Conservation (phyloP, 352 stramenopile genomes). For the Globisporangium recalcitrans region DNA sequence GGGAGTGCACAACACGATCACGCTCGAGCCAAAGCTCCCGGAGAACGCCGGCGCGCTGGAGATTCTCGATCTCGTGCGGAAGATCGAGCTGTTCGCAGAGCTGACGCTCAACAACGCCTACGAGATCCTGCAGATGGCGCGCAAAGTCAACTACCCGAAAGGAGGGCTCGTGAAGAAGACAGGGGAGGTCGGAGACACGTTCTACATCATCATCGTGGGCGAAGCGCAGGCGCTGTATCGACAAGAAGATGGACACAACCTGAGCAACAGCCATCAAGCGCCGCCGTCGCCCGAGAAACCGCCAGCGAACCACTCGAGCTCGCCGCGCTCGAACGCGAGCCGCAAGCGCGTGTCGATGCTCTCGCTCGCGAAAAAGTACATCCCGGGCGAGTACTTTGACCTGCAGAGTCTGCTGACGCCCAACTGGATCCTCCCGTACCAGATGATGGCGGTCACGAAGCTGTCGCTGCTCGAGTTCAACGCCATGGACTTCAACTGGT, state of each 20-base stretch:
- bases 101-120: slow-evolving; percentile 83
- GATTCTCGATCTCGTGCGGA: slow-evolving; percentile 80
- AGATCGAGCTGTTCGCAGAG: slow-evolving; percentile 78
- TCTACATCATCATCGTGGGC: slow-evolving; percentile 83
- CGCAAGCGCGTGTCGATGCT: slow-evolving; percentile 57
- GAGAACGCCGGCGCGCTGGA: slow-evolving; percentile 77
- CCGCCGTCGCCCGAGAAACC: slow-evolving; percentile 9
- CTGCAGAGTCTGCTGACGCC: slow-evolving; percentile 74
- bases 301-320: neutral
- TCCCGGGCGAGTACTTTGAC: slow-evolving; percentile 87
- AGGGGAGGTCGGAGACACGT: slow-evolving; percentile 50
- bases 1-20: slow-evolving; percentile 87
- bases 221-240: slow-evolving; percentile 54
- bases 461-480: slow-evolving; percentile 80
- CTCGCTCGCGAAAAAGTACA: slow-evolving; percentile 68
- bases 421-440: slow-evolving; percentile 53
- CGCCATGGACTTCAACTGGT: slow-evolving; percentile 82
- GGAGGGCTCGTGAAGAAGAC: slow-evolving; percentile 42
- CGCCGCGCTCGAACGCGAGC: slow-evolving; percentile 21
- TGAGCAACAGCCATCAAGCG: neutral
- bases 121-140: slow-evolving; percentile 80
- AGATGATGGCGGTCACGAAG: slow-evolving; percentile 62
- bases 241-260: slow-evolving; percentile 9
- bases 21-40: slow-evolving; percentile 62
- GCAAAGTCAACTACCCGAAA: slow-evolving; percentile 64